These are phyloP conservation scores for Saraca asoca DNA, from an alignment of 331 rosid genomes.

Conservation along the genomic window DNA sequence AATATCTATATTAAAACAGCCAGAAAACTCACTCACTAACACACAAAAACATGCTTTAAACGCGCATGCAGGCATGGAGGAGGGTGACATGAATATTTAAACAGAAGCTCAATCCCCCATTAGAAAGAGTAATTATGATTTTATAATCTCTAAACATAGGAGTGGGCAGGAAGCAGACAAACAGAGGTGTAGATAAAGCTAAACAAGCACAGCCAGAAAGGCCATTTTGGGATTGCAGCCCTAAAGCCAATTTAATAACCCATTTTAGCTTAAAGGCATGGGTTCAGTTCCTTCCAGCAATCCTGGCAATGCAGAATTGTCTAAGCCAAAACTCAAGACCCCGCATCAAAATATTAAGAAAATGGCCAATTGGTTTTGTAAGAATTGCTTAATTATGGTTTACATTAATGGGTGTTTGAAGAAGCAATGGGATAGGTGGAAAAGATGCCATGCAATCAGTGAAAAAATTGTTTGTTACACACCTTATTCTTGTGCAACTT, in stretches of 20 bases:
- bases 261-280: slow-evolving; percentile 44
- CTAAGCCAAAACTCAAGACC: slow-evolving; percentile 9
- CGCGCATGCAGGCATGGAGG: slow-evolving; percentile 84
- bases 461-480: too few species aligned
- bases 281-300: slow-evolving; percentile 54
- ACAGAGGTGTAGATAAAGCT: slow-evolving; percentile 45
- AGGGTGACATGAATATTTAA: slow-evolving; percentile 36
- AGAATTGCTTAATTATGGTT: too few species aligned
- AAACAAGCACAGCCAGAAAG: slow-evolving; percentile 57
- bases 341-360: slow-evolving; percentile 26
- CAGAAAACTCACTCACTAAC: slow-evolving; percentile 40
- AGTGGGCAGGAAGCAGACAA: slow-evolving; percentile 43
- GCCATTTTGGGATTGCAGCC: slow-evolving; percentile 71
- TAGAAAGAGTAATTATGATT: slow-evolving; percentile 56
- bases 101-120: slow-evolving; percentile 51
- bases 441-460: too few species aligned
- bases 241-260: slow-evolving; percentile 23
- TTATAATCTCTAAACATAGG: slow-evolving; percentile 57
- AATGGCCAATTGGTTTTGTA: slow-evolving; percentile 29
- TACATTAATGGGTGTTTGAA: slow-evolving; percentile 14
- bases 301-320: slow-evolving; percentile 42
- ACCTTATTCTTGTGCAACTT: too few species aligned
- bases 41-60: slow-evolving; percentile 67
- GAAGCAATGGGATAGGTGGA: slow-evolving; percentile 20
- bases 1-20: slow-evolving; percentile 15